Evolutionary conservation across 1,139 yeast genomes (phyloP).

Genomic region (Suhomyces chickasaworum): DNA sequence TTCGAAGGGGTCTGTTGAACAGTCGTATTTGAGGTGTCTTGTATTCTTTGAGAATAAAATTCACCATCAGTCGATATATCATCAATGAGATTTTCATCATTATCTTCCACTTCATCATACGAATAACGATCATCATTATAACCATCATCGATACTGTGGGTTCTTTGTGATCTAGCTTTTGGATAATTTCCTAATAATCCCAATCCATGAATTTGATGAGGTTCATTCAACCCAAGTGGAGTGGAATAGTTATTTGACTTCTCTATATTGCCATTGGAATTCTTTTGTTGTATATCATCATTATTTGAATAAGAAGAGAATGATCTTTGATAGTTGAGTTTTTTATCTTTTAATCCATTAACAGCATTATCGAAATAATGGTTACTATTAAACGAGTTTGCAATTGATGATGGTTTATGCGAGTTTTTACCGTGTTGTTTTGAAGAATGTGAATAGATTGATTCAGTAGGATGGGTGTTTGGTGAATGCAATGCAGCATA

Average conservation of each 20-base stretch:
- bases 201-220: conserved; percentile 11
- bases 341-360: conserved; percentile 20
- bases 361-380: conserved; percentile 23
- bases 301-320: conserved; percentile 19
- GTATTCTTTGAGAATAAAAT: conserved; percentile 14
- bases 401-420: conserved; percentile 18
- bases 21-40: conserved; percentile 8
- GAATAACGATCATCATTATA: conserved; percentile 26
- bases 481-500: conserved; percentile 10
- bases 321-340: conserved; percentile 17
- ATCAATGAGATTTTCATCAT: conserved; percentile 32
- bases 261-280: not conserved
- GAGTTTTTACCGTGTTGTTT: conserved; percentile 15
- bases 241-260: conserved; percentile 13
- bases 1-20: conserved; percentile 6
- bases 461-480: conserved; percentile 11
- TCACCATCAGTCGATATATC: conserved; percentile 39
- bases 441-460: conserved; percentile 20
- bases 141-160: conserved; percentile 20
- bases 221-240: conserved; percentile 10
- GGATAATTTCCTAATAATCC: conserved; percentile 15
- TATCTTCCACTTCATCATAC: conserved; percentile 33
- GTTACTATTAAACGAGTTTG: conserved; percentile 27
- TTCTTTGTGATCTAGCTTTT: conserved; percentile 14
- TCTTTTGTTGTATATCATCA: conserved; percentile 12